phyloP scores from a whole-genome alignment of 1,139 yeast genomes.

The Candida labiduridarum region DNA sequence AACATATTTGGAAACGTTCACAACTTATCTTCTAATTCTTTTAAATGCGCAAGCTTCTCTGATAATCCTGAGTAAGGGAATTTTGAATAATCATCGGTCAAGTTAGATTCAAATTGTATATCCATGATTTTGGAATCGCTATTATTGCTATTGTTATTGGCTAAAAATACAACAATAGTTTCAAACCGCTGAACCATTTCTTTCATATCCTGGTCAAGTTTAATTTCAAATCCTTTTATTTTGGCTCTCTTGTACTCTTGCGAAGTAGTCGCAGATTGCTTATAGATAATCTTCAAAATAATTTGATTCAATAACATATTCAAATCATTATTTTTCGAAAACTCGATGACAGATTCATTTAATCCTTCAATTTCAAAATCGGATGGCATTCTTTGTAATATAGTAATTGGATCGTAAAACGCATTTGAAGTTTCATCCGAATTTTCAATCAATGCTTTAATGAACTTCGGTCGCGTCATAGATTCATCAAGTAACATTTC shows the following conservation, averaged over 20 bases:
- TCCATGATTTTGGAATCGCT: constrained; percentile 2
- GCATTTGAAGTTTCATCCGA: constrained; percentile 57
- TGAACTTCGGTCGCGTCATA: constrained; percentile 69
- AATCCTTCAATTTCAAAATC: constrained; percentile 52
- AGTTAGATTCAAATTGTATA: constrained; percentile 7
- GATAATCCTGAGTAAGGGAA: constrained; percentile 8
- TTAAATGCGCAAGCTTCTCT: constrained; percentile 12
- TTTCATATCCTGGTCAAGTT: constrained; percentile 20
- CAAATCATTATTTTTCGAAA: constrained; percentile 66
- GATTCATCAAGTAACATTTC: constrained; percentile 71
- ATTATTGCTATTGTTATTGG: neutral
- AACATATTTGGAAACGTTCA: neutral
- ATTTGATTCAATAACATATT: constrained; percentile 59
- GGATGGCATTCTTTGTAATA: constrained; percentile 67
- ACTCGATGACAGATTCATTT: constrained; percentile 59
- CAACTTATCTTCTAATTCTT: constrained; percentile 7
- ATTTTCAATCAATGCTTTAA: constrained; percentile 70
- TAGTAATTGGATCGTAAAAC: constrained; percentile 66
- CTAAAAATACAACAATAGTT: constrained; percentile 21
- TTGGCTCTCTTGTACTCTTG: constrained; percentile 35
- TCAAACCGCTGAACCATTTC: constrained; percentile 25
- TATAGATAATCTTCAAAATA: constrained; percentile 62
- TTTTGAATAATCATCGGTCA: constrained; percentile 6
- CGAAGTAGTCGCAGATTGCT: constrained; percentile 55
- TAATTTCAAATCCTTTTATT: constrained; percentile 47